Evolutionary conservation across 176 grass and related monocot species (phyloP).

Genomic region (Typha latifolia): DNA sequence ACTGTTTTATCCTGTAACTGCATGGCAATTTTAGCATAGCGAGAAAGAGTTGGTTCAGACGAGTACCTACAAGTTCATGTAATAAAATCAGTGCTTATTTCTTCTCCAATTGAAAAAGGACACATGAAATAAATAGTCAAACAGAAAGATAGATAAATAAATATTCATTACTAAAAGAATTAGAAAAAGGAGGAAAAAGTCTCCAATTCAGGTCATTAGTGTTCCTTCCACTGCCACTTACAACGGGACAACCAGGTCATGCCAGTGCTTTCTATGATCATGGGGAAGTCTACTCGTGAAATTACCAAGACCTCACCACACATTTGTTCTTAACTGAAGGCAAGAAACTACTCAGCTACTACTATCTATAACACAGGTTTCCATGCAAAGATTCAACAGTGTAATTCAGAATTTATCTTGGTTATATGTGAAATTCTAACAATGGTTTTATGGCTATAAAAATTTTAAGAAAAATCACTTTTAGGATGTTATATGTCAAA

Average conservation of each 20-base stretch:
- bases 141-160: slow-evolving; percentile 1
- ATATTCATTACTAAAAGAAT: not conserved
- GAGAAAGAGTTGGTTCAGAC: slow-evolving; percentile 46
- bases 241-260: not conserved
- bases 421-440: too few relatives aligned
- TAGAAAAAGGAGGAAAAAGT: not conserved
- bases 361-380: too few relatives aligned
- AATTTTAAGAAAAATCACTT: too few relatives aligned
- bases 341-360: too few relatives aligned
- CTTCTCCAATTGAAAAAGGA: not conserved
- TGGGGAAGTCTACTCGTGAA: too few relatives aligned
- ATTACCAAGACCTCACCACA: too few relatives aligned
- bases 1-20: slow-evolving; percentile 79
- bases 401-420: too few relatives aligned
- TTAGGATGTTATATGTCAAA: too few relatives aligned
- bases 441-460: too few relatives aligned
- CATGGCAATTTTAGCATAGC: slow-evolving; percentile 89
- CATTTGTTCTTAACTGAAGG: too few relatives aligned
- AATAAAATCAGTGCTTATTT: slow-evolving; percentile 3
- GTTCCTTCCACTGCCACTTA: not conserved
- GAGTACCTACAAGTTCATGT: slow-evolving; percentile 59
- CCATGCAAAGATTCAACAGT: too few relatives aligned
- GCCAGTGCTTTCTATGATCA: too few relatives aligned
- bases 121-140: not conserved
- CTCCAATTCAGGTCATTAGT: not conserved